Evolutionary conservation across 2,329 filamentous ascomycete genomes (phyloP).

Genomic region (Periconia macrospinosa): DNA sequence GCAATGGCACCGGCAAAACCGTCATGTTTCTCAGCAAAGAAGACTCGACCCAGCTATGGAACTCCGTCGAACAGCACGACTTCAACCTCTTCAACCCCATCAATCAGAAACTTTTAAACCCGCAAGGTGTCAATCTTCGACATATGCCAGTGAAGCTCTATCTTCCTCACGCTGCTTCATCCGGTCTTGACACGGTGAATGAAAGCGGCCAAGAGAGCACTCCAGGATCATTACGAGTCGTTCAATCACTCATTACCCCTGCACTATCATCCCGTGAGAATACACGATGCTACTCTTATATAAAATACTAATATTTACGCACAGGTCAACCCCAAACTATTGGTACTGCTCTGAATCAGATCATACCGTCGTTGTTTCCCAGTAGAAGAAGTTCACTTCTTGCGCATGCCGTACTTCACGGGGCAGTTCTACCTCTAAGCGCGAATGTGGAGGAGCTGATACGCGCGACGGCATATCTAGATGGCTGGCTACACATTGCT

Average conservation of each 20-base stretch:
- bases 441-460: slow-evolving; percentile 83
- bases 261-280: slow-evolving; percentile 42
- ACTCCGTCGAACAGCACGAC: slow-evolving; percentile 77
- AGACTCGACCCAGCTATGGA: slow-evolving; percentile 81
- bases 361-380: slow-evolving; percentile 83
- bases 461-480: slow-evolving; percentile 80
- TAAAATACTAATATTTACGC: slow-evolving; percentile 13
- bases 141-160: slow-evolving; percentile 90
- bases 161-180: slow-evolving; percentile 58
- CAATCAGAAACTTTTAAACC: slow-evolving; percentile 74
- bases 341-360: slow-evolving; percentile 72
- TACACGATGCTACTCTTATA: not conserved
- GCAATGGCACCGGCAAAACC: slow-evolving; percentile 84
- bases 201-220: slow-evolving; percentile 20
- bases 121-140: slow-evolving; percentile 66
- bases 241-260: slow-evolving; percentile 73
- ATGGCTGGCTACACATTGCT: slow-evolving; percentile 87
- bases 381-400: slow-evolving; percentile 82
- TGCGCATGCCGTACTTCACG: slow-evolving; percentile 83
- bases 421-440: slow-evolving; percentile 76
- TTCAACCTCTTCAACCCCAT: slow-evolving; percentile 72
- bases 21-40: slow-evolving; percentile 88
- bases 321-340: slow-evolving; percentile 65
- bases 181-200: not conserved
- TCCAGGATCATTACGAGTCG: slow-evolving; percentile 50